Percentiles rank a stretch among this genome's conserved stretches.
Conservation (phyloP, 2,329 filamentous ascomycete species). For the Fusarium vanettenii region DNA sequence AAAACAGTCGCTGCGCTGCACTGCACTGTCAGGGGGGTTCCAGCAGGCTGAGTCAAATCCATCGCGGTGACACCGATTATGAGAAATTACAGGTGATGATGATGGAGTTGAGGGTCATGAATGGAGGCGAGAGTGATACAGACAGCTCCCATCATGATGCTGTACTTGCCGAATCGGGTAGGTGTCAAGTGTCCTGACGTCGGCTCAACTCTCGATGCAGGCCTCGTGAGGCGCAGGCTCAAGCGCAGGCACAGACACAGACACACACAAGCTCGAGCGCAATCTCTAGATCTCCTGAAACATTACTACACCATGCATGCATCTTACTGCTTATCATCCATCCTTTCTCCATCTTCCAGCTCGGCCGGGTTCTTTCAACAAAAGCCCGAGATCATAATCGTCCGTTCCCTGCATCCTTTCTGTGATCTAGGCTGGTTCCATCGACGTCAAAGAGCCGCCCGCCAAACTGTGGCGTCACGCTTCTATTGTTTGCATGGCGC, state of each 20-base stretch:
- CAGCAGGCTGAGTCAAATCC: constrained; percentile 30
- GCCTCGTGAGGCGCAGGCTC: background rate
- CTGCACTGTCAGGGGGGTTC: background rate
- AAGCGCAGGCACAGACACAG: background rate
- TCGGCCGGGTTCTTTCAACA: constrained; percentile 27
- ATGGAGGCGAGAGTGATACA: background rate
- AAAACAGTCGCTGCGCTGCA: background rate
- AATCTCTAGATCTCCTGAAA: background rate
- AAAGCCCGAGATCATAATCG: constrained; percentile 3
- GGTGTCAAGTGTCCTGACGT: background rate
- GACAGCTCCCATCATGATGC: background rate
- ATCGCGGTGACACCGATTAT: constrained; percentile 29
- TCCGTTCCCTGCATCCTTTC: constrained; percentile 11
- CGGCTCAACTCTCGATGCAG: background rate
- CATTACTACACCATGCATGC: background rate
- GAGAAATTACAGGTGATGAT: constrained; percentile 6
- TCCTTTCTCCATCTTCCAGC: constrained; percentile 20
- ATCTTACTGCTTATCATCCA: constrained; percentile 11
- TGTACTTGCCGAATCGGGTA: background rate
- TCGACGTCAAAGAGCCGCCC: background rate
- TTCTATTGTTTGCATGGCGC: constrained; percentile 36
- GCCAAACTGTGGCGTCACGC: constrained; percentile 28
- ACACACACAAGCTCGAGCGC: background rate
- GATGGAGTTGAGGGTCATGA: background rate
- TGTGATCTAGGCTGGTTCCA: constrained; percentile 6